Conservation (phyloP, 495 filamentous ascomycete species). For the Neurospora intermedia region DNA sequence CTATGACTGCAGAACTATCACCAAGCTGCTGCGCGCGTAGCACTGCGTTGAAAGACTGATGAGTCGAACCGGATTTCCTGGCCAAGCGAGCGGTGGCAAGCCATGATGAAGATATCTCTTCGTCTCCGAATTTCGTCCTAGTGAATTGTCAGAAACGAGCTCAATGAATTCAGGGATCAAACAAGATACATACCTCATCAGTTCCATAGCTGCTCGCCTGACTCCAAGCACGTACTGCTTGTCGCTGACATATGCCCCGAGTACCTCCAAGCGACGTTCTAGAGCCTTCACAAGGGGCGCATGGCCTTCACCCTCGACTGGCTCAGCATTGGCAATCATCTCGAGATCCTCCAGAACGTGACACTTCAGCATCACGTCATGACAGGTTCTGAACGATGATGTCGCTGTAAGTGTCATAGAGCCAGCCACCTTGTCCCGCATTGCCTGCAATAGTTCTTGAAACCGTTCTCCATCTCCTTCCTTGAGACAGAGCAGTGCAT, state of each 20-base stretch:
- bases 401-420: conserved; percentile 65
- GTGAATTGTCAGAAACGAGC: conserved; percentile 19
- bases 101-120: conserved; percentile 76
- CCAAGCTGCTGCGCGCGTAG: conserved; percentile 78
- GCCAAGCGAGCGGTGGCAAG: conserved; percentile 75
- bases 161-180: conserved; percentile 17
- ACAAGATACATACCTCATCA: conserved; percentile 42
- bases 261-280: conserved; percentile 63
- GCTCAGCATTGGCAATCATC: conserved; percentile 50
- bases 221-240: conserved; percentile 93
- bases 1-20: conserved; percentile 75
- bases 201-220: conserved; percentile 72
- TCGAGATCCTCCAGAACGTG: conserved; percentile 85
- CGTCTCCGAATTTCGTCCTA: conserved; percentile 42
- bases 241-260: conserved; percentile 78
- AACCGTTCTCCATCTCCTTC: conserved; percentile 45
- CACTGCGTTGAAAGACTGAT: conserved; percentile 86
- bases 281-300: conserved; percentile 47
- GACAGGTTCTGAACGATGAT: conserved; percentile 66
- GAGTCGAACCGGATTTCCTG: conserved; percentile 68
- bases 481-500: conserved; percentile 55
- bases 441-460: conserved; percentile 42
- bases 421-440: conserved; percentile 60
- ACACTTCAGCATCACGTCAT: conserved; percentile 69
- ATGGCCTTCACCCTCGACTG: conserved; percentile 24